phyloP scores from a whole-genome alignment of 768 basidiomycete species.

The Symmetrospora coprosmae region DNA sequence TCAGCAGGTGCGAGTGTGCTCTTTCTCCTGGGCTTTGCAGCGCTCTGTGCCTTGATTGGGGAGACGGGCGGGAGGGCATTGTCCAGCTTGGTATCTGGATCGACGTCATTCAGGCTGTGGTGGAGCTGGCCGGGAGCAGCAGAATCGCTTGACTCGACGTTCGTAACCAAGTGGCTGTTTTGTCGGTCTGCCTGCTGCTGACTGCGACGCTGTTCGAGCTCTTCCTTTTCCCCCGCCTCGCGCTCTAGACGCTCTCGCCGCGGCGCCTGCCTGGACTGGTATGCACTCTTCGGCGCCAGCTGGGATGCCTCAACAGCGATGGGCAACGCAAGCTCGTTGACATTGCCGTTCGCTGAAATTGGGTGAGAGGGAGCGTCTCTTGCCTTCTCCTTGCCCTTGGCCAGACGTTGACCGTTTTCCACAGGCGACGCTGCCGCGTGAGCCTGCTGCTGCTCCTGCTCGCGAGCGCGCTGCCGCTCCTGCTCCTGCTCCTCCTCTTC shows the following conservation, averaged over 20 bases:
- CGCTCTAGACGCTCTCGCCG: constrained; percentile 26
- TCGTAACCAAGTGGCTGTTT: neutral
- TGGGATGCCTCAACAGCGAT: too few species aligned
- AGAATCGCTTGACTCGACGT: too few species aligned
- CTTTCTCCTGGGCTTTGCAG: too few species aligned
- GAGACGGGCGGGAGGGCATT: neutral
- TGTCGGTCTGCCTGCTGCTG: neutral
- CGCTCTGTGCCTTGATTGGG: too few species aligned
- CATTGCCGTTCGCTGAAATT: too few species aligned
- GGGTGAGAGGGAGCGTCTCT: too few species aligned
- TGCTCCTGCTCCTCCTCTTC: constrained; percentile 44
- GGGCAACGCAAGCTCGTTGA: too few species aligned
- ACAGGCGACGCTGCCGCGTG: neutral
- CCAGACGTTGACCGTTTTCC: neutral
- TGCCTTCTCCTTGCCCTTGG: constrained; percentile 25
- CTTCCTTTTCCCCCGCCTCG: constrained; percentile 23
- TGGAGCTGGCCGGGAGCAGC: neutral
- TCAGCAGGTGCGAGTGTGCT: constrained; percentile 15
- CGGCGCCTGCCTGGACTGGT: constrained; percentile 29
- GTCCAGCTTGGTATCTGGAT: neutral
- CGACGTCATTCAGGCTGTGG: neutral
- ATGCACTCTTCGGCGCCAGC: too few species aligned
- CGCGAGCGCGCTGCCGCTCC: neutral
- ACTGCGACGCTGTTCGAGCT: neutral
- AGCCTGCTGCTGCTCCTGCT: constrained; percentile 21